phyloP scores from a whole-genome alignment of 129 eudicot species.

The Solidago caesia region DNA sequence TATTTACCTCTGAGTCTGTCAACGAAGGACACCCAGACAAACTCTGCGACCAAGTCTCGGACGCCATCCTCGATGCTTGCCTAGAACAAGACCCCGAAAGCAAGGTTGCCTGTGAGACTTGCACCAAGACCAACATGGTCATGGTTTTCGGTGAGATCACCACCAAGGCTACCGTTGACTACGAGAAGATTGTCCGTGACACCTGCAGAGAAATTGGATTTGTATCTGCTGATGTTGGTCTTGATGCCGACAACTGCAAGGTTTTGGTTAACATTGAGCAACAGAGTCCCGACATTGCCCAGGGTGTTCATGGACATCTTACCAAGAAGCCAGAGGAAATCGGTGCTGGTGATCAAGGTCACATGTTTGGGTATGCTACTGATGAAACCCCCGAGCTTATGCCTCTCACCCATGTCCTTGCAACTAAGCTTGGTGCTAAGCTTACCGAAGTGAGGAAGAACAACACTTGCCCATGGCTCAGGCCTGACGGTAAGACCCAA shows the following conservation, averaged over 20 bases:
- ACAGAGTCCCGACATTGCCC: constrained; percentile 75
- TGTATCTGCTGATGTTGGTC: constrained; percentile 59
- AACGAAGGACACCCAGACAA: constrained; percentile 50
- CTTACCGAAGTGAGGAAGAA: constrained; percentile 46
- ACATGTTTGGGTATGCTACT: constrained; percentile 77
- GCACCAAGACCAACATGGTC: constrained; percentile 73
- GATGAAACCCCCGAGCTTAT: constrained; percentile 71
- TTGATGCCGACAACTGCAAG: constrained; percentile 71
- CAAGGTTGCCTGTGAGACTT: constrained; percentile 48
- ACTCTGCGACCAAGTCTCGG: constrained; percentile 49
- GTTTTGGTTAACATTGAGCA: constrained; percentile 71
- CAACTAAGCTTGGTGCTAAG: constrained; percentile 70
- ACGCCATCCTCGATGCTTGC: constrained; percentile 51
- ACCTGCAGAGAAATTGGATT: constrained; percentile 47
- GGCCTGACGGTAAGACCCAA: constrained; percentile 49
- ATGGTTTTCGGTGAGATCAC: constrained; percentile 56
- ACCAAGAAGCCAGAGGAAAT: constrained; percentile 71
- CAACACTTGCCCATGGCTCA: constrained; percentile 48
- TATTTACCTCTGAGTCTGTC: constrained; percentile 47
- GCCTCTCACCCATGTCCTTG: constrained; percentile 75
- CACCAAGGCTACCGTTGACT: constrained; percentile 45
- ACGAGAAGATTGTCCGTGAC: constrained; percentile 45
- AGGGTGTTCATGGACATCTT: constrained; percentile 70
- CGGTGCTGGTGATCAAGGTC: constrained; percentile 84
- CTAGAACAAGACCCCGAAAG: constrained; percentile 43